These are phyloP conservation scores for Cercospora nicotianae DNA, from an alignment of 2,329 filamentous ascomycete genomes.

Conservation along the genomic window DNA sequence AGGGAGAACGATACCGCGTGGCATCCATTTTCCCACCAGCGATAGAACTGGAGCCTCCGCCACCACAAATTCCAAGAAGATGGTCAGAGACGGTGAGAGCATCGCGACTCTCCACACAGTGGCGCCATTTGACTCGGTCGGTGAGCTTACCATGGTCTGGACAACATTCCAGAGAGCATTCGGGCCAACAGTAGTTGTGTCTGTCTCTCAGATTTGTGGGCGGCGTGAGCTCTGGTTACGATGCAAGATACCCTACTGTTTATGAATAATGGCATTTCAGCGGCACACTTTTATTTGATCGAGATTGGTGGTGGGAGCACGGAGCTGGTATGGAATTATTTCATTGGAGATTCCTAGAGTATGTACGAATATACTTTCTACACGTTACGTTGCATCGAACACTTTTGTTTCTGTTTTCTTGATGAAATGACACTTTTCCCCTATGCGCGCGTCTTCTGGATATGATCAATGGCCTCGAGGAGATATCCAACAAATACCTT, in stretches of 20 bases:
- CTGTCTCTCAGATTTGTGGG: background rate
- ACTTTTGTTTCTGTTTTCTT: background rate
- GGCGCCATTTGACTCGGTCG: background rate
- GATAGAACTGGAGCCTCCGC: background rate
- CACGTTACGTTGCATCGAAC: background rate
- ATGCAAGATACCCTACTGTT: background rate
- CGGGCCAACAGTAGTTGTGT: background rate
- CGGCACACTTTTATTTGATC: background rate
- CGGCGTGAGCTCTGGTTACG: background rate
- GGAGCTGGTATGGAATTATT: background rate
- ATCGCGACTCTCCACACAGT: background rate
- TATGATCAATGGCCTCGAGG: constrained; percentile 39
- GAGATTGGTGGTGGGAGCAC: background rate
- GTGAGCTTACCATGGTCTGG: background rate
- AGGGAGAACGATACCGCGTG: constrained; percentile 2
- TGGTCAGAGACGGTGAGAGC: background rate
- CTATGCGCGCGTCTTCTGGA: constrained; percentile 29
- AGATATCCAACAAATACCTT: constrained; percentile 38
- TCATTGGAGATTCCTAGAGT: background rate
- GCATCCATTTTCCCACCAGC: background rate
- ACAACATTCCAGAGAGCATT: background rate
- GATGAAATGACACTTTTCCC: background rate
- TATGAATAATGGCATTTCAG: background rate
- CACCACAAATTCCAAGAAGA: background rate
- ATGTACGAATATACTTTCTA: background rate